A percentile compares a stretch with the other conserved stretches of the same genome.
Evolutionary conservation across 2,329 filamentous ascomycete genomes (phyloP).

Genomic region (Phaeosphaeriaceae sp.): DNA sequence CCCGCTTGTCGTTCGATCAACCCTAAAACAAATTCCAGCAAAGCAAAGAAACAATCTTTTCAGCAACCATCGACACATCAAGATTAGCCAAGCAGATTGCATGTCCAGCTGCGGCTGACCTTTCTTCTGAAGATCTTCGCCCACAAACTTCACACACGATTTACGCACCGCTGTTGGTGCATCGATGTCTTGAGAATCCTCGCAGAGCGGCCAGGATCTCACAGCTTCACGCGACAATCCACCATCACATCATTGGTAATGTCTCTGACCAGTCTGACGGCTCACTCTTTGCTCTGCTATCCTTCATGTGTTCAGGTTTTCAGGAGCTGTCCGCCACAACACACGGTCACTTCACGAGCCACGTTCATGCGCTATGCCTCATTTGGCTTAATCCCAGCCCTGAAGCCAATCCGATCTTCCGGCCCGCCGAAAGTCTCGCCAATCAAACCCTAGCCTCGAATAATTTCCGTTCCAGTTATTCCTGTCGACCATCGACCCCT

Average conservation of each 20-base stretch:
- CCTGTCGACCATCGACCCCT: constrained; percentile 8
- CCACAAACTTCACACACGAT: neutral
- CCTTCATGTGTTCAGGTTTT: neutral
- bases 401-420: constrained; percentile 20
- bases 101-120: neutral
- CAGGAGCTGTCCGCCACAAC: constrained; percentile 12
- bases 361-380: constrained; percentile 20
- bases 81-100: neutral
- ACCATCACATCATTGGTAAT: neutral
- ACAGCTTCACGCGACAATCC: neutral
- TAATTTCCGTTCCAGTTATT: constrained; percentile 21
- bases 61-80: neutral
- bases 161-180: neutral
- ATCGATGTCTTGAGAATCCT: neutral
- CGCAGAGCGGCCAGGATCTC: neutral
- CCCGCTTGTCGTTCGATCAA: neutral
- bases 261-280: neutral
- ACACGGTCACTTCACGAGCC: constrained; percentile 19
- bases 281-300: neutral
- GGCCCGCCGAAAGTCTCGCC: constrained; percentile 13
- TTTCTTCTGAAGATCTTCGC: neutral
- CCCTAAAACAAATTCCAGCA: constrained; percentile 1
- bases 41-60: neutral
- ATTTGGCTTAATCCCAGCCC: constrained; percentile 11
- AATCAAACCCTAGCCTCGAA: constrained; percentile 15